A percentile compares a stretch with the other conserved stretches of the same genome.
Conservation (phyloP, 305 asterid species). For the Nicotiana rustica region DNA sequence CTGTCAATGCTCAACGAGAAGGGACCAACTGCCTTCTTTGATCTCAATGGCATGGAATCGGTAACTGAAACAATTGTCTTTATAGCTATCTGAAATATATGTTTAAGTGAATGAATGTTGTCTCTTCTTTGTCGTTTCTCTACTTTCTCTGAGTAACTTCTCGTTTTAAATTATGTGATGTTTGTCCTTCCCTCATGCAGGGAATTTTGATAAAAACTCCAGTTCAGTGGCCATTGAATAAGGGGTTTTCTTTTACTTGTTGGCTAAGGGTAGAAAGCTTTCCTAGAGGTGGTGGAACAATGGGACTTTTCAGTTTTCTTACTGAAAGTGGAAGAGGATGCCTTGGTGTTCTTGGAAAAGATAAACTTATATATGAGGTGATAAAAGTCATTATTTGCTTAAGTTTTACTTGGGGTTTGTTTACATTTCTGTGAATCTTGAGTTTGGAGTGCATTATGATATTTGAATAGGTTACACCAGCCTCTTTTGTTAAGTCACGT, state of each 20-base stretch:
- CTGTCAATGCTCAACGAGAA: constrained; percentile 93
- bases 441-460: constrained; percentile 12
- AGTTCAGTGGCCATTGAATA: constrained; percentile 90
- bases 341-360: constrained; percentile 75
- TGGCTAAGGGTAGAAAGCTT: constrained; percentile 97
- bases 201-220: constrained; percentile 85
- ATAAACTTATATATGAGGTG: constrained; percentile 89
- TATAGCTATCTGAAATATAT: constrained; percentile 30
- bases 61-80: constrained; percentile 56
- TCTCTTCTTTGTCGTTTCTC: constrained; percentile 10
- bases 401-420: constrained; percentile 17
- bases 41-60: constrained; percentile 91
- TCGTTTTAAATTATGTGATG: constrained; percentile 21
- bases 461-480: not conserved
- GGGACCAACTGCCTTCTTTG: constrained; percentile 97
- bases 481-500: constrained; percentile 18
- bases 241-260: constrained; percentile 95
- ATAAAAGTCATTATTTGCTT: constrained; percentile 39
- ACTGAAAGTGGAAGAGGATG: constrained; percentile 95
- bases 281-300: constrained; percentile 73
- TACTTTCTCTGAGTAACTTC: constrained; percentile 22
- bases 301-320: constrained; percentile 95
- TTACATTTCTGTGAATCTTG: not conserved
- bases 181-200: constrained; percentile 53
- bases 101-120: not conserved